Percentiles rank a stretch among this genome's conserved stretches.
Evolutionary conservation across 257 asterid genomes (phyloP).

Genomic region (Sherardia arvensis): DNA sequence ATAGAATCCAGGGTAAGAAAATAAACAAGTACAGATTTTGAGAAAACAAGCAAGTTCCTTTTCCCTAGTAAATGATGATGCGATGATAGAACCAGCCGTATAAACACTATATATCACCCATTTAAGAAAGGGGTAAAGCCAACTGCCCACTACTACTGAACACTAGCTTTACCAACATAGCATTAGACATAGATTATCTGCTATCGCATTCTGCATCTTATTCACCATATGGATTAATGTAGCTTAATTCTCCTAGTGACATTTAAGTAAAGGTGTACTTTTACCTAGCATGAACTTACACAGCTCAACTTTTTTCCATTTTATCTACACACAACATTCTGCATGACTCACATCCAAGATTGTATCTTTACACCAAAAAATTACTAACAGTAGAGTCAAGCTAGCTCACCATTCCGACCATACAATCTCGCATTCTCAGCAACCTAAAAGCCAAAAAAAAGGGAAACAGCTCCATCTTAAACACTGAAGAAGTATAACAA

Average conservation of each 20-base stretch:
- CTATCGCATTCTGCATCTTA: background rate
- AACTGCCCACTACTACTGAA: background rate
- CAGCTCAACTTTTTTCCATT: background rate
- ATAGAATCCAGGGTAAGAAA: background rate
- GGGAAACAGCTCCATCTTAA: background rate
- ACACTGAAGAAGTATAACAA: background rate
- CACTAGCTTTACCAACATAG: background rate
- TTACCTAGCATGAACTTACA: background rate
- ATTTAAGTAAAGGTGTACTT: background rate
- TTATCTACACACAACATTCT: background rate
- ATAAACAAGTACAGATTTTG: background rate
- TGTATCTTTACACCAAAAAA: background rate
- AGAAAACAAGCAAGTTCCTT: background rate
- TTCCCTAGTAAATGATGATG: background rate
- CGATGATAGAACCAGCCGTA: background rate
- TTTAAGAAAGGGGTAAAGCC: background rate
- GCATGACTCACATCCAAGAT: background rate
- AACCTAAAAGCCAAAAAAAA: slow-evolving; percentile 47
- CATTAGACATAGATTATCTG: background rate
- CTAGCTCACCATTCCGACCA: slow-evolving; percentile 68
- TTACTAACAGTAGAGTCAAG: background rate
- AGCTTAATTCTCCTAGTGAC: background rate
- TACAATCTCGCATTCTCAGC: slow-evolving; percentile 57
- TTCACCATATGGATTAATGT: background rate
- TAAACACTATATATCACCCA: background rate